These are phyloP conservation scores for Malus asiatica DNA, from an alignment of 306 rosid genomes.

Conservation along the genomic window DNA sequence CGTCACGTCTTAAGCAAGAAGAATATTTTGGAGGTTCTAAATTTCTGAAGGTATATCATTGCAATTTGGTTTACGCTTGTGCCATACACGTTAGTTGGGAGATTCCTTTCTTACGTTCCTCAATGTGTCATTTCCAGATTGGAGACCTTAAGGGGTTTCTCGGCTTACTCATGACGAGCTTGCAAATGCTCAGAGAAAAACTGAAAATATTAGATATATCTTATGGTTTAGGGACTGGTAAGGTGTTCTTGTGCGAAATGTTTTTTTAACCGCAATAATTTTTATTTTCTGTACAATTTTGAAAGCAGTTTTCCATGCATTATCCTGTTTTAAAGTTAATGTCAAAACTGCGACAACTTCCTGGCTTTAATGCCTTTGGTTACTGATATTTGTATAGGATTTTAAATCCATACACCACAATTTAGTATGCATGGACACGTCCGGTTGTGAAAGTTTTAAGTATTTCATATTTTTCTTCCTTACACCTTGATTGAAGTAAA, in stretches of 20 bases:
- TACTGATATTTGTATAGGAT: neutral
- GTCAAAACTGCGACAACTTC: neutral
- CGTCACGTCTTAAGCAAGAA: slow-evolving; percentile 90
- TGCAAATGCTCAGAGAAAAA: slow-evolving; percentile 75
- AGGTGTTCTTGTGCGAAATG: neutral
- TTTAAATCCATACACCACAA: neutral
- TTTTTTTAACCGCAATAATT: neutral
- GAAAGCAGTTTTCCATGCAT: neutral
- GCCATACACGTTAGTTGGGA: slow-evolving; percentile 9
- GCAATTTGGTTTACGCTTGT: neutral
- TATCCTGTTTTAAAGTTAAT: neutral
- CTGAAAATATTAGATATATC: slow-evolving; percentile 73
- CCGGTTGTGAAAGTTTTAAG: neutral
- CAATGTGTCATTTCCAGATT: slow-evolving; percentile 37
- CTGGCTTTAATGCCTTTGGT: neutral
- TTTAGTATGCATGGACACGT: neutral
- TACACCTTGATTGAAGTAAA: neutral
- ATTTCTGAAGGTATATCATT: slow-evolving; percentile 66
- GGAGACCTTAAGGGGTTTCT: slow-evolving; percentile 86
- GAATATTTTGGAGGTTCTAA: slow-evolving; percentile 75
- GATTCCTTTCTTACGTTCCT: slow-evolving; percentile 9
- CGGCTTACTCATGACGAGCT: slow-evolving; percentile 68
- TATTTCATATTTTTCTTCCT: too few species aligned
- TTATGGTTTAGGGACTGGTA: slow-evolving; percentile 73
- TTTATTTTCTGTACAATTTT: neutral